phyloP scores from a whole-genome alignment of 441 rosid genomes.

The Corymbia calophylla region DNA sequence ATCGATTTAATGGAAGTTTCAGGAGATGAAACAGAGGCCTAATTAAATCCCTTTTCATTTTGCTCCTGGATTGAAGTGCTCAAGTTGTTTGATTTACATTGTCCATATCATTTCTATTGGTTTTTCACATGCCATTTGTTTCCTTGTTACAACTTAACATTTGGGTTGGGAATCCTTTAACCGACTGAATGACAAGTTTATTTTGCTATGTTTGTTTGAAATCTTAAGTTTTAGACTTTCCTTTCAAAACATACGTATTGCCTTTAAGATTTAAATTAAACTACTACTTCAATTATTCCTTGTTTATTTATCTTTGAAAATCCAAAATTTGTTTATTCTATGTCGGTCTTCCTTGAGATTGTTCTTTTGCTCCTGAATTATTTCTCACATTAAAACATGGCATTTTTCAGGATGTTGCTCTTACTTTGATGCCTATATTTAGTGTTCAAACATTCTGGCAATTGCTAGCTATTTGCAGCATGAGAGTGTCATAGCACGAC shows the following conservation, averaged over 20 bases:
- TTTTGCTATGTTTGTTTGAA: neutral
- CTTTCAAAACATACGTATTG: fast-evolving
- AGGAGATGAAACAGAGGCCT: neutral
- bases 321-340: neutral
- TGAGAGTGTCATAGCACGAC: neutral
- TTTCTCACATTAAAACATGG: neutral
- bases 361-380: neutral
- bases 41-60: neutral
- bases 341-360: neutral
- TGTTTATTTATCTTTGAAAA: neutral
- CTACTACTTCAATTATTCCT: neutral
- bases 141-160: neutral
- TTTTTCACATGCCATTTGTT: neutral
- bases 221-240: neutral
- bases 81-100: neutral
- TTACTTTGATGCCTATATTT: neutral
- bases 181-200: fast-evolving
- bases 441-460: neutral
- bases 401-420: neutral
- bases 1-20: neutral
- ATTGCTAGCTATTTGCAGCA: neutral
- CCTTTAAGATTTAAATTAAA: neutral
- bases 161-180: neutral
- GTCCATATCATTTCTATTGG: neutral
- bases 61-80: neutral